Percentiles rank a stretch among this genome's conserved stretches.
Conservation (phyloP, 1,284 basidiomycete species). For the Ganoderma lucidum region DNA sequence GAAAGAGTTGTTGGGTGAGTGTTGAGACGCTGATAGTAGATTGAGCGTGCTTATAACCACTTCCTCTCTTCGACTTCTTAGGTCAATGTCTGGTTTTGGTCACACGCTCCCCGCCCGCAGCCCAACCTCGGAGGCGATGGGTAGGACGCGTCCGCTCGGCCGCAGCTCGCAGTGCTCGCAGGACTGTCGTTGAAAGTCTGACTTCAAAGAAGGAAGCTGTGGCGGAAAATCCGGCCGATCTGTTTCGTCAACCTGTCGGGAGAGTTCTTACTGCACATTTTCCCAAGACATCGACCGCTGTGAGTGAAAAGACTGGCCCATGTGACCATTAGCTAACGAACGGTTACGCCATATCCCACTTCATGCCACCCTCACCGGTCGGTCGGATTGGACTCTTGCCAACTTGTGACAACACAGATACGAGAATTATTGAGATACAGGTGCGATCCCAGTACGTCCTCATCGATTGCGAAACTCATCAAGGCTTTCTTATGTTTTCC, state of each 20-base stretch:
- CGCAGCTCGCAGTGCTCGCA: neutral
- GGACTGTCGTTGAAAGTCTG: neutral
- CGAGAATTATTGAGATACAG: no score
- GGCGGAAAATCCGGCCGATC: neutral
- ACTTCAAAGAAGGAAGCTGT: neutral
- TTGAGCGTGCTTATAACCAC: neutral
- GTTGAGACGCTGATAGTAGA: neutral
- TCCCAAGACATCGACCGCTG: neutral
- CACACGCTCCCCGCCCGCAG: no score
- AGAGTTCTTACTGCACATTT: neutral
- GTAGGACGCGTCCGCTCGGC: neutral
- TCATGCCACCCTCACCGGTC: no score
- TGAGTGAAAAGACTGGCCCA: no score
- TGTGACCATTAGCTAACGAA: no score
- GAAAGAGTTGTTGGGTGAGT: neutral
- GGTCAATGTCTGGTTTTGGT: neutral
- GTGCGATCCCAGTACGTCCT: no score
- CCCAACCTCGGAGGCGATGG: neutral
- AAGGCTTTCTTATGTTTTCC: no score
- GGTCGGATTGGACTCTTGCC: no score
- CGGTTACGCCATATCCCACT: no score
- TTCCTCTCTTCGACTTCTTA: neutral
- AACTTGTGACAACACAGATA: no score
- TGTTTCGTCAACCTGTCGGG: neutral
- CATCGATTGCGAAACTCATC: no score